Evolutionary conservation across 2,329 filamentous ascomycete species (phyloP), one percentile per base, ranked within the genome.

Genomic region (Colletotrichum melonis): DNA sequence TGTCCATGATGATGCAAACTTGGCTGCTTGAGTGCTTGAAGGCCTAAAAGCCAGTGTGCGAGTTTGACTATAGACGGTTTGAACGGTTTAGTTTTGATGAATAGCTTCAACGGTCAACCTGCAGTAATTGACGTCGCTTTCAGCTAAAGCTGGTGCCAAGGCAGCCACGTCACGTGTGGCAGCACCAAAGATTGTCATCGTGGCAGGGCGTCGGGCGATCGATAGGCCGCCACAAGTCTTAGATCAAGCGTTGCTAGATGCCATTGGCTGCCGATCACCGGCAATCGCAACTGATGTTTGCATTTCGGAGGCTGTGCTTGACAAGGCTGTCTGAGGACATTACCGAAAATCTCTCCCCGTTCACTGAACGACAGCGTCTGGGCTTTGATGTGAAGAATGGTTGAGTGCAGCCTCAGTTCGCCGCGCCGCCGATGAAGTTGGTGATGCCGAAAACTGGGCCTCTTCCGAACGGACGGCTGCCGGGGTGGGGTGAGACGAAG

Each of bases 171-270:
- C 71, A 73, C 71, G 67, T 71, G 71, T 54, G 16, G 22, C 28
- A 9, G 22, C 28, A 9, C 49, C 38, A 22, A 56, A 7, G 28
- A 58, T 26, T 63, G 63, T 70, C 70, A 73, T 52, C 52, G 74
- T 77, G 75, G 76, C 77, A 78, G 76, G 74, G 75, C 74, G 60
- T 69, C 80, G 80, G 80, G 76, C 76, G 78, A 81, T 80, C 75
- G 79, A 80, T 80, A 71, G 71, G 67, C 80, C 80, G 80, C 42
- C 38, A 32, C 57, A 63, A 30, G 68, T 72, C 69, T 71, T 46
- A 49, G 28, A 56, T 35, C 28, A 63, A 38, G 59, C 63, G n/a
- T 35, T 49, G 52, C 58, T 19, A 8, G 19, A 30, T 16, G 19
- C 54, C 63, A 72, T 74, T 74, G 68, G 72, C 42, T 19, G 24